phyloP scores from a whole-genome alignment of 495 filamentous ascomycete genomes.

The Corynascus novoguineensis region DNA sequence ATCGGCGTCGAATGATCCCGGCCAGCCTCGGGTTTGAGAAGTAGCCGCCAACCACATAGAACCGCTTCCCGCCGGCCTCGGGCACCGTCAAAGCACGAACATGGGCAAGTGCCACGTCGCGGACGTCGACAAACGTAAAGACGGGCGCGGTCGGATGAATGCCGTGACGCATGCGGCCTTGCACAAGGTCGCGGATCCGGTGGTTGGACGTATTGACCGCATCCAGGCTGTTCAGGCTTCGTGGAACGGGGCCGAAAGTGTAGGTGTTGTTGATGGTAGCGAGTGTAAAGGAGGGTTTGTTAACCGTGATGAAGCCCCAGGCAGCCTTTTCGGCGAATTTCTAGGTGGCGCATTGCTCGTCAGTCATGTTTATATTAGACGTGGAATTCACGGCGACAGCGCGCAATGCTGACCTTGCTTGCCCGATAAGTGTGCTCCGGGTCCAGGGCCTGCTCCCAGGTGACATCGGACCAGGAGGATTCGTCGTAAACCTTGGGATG shows the following conservation, averaged over 20 bases:
- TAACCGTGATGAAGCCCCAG: conserved; percentile 36
- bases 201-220: conserved; percentile 45
- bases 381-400: background rate
- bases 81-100: conserved; percentile 35
- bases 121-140: conserved; percentile 46
- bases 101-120: conserved; percentile 45
- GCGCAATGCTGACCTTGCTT: conserved; percentile 31
- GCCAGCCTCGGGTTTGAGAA: conserved; percentile 41
- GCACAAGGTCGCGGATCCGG: conserved; percentile 37
- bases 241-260: conserved; percentile 41
- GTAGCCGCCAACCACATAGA: conserved; percentile 39
- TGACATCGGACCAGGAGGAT: conserved; percentile 36
- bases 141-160: conserved; percentile 38
- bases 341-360: background rate
- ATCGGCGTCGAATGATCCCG: conserved; percentile 24
- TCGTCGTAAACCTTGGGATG: conserved; percentile 39
- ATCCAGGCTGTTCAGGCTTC: conserved; percentile 26
- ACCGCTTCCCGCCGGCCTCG: conserved; percentile 39
- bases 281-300: conserved; percentile 36
- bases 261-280: conserved; percentile 43
- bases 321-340: conserved; percentile 42
- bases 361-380: background rate
- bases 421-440: conserved; percentile 33
- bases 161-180: conserved; percentile 25
- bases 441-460: conserved; percentile 31